These are phyloP conservation scores for Gnaphalium uliginosum DNA, from an alignment of 129 eudicot genomes.

Conservation along the genomic window DNA sequence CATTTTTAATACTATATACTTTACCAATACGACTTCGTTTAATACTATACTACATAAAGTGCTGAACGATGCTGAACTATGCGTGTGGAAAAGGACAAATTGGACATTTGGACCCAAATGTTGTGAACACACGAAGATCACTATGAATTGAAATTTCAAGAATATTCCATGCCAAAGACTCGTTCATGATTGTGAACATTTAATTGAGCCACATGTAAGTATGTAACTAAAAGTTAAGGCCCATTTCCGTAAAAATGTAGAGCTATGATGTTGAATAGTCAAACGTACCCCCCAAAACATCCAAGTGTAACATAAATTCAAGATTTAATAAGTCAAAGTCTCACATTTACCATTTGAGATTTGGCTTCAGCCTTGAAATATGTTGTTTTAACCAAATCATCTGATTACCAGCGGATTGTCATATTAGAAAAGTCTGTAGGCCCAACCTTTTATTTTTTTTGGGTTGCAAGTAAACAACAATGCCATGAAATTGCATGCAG, in stretches of 20 bases:
- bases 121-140: neutral
- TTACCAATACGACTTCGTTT: no score
- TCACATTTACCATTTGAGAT: neutral
- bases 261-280: neutral
- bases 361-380: neutral
- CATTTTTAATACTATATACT: no score
- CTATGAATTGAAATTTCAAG: neutral
- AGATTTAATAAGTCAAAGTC: neutral
- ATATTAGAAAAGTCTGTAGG: neutral
- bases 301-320: neutral
- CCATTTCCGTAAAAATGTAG: neutral
- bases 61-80: no score
- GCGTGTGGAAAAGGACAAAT: neutral
- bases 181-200: neutral
- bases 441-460: conserved; percentile 11
- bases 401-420: no score
- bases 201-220: neutral
- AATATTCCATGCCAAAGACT: neutral
- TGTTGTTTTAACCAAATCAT: no score
- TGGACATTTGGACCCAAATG: no score
- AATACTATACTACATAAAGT: no score
- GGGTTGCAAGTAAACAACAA: conserved; percentile 12
- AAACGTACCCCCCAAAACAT: neutral
- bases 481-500: neutral
- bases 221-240: neutral